These are phyloP conservation scores for Persicaria tinctoria DNA, from an alignment of 148 eudicot genomes.

Conservation along the genomic window DNA sequence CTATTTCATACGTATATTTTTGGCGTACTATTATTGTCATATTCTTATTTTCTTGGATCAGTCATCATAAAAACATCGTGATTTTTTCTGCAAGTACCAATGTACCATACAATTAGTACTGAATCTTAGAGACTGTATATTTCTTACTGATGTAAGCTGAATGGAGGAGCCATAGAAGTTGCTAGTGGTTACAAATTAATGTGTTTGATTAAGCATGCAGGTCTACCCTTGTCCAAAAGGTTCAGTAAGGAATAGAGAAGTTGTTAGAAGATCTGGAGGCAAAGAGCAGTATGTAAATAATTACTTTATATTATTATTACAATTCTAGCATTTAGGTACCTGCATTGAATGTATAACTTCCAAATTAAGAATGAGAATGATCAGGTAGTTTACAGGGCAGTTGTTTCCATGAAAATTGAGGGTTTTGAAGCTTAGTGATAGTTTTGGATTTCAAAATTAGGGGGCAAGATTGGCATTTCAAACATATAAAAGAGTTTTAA, in stretches of 20 bases:
- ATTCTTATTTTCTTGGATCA: not conserved
- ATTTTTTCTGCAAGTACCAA: not conserved
- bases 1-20: not conserved
- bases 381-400: not conserved
- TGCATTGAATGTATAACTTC: not conserved
- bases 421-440: not conserved
- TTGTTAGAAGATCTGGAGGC: slow-evolving; percentile 49
- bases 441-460: not conserved
- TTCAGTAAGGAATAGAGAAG: slow-evolving; percentile 42
- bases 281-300: slow-evolving; percentile 40
- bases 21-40: not conserved
- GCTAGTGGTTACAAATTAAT: not conserved
- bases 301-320: not conserved
- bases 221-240: slow-evolving; percentile 58
- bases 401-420: not conserved
- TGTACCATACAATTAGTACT: not conserved
- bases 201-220: slow-evolving; percentile 18
- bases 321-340: not conserved
- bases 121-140: not conserved
- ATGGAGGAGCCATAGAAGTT: not conserved
- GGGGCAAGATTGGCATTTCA: not conserved
- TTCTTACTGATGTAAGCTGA: not conserved
- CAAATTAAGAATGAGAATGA: not conserved
- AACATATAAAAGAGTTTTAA: no score
- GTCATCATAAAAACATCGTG: not conserved